phyloP scores from a whole-genome alignment of 1,284 basidiomycete genomes.

The Termitomyces sp. region DNA sequence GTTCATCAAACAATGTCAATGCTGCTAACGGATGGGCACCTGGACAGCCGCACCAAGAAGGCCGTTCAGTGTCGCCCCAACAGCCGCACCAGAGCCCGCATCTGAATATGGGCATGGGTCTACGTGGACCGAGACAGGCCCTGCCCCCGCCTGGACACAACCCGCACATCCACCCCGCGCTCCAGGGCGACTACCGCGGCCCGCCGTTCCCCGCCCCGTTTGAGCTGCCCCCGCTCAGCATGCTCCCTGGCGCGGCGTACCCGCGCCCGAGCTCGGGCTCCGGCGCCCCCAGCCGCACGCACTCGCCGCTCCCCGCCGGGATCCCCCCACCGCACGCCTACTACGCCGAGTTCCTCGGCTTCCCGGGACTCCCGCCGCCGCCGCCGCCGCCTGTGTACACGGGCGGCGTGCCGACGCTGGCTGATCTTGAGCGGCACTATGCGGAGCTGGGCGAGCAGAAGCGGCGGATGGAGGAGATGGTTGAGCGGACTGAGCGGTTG shows the following conservation, averaged over 20 bases:
- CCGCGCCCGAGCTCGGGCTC: slow-evolving; percentile 19
- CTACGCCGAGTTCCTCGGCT: slow-evolving; percentile 6
- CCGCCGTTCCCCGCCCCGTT: slow-evolving; percentile 42
- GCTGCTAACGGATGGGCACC: slow-evolving; percentile 23
- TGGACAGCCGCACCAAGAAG: slow-evolving; percentile 18
- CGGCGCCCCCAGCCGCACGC: slow-evolving; percentile 54
- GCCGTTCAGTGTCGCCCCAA: slow-evolving; percentile 16
- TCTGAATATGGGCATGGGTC: slow-evolving; percentile 16
- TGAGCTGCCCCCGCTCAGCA: slow-evolving; percentile 55
- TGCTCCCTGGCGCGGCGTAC: slow-evolving; percentile 20
- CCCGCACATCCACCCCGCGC: slow-evolving; percentile 15
- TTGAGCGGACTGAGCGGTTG: slow-evolving; percentile 67
- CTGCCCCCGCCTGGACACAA: slow-evolving; percentile 3
- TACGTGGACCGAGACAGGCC: slow-evolving; percentile 7
- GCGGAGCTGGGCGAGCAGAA: slow-evolving; percentile 56
- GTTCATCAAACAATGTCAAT: slow-evolving; percentile 4
- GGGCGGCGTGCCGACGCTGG: slow-evolving; percentile 44
- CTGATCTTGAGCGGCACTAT: slow-evolving; percentile 69
- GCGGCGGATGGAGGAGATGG: slow-evolving; percentile 60
- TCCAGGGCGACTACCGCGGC: slow-evolving; percentile 10
- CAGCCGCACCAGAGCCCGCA: slow-evolving; percentile 11
- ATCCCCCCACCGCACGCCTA: background rate
- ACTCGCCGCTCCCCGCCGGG: slow-evolving; percentile 47
- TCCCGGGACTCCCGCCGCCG: slow-evolving; percentile 25
- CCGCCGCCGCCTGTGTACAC: slow-evolving; percentile 30